A percentile compares a stretch with the other conserved stretches of the same genome.
phyloP scores from a whole-genome alignment of 2,329 filamentous ascomycete genomes.

The Colletotrichum sp. region DNA sequence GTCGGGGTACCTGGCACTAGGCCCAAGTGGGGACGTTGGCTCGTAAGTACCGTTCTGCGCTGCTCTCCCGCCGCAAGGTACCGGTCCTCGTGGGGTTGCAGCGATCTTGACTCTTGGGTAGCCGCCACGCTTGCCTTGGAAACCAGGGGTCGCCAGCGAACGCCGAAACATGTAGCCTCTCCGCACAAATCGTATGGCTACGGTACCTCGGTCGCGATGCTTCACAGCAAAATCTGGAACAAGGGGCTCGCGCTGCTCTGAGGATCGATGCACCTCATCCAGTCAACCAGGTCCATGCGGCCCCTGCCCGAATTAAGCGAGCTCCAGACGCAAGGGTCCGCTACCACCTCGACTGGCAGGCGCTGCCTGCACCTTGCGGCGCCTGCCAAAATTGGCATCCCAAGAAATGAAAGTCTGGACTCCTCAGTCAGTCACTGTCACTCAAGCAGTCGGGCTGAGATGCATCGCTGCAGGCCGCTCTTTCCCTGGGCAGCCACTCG shows the following conservation, averaged over 20 bases:
- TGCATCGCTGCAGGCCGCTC: neutral
- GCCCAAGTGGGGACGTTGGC: neutral
- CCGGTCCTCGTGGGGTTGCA: conserved; percentile 5
- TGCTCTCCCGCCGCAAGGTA: neutral
- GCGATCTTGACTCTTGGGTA: conserved; percentile 12
- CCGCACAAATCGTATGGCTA: neutral
- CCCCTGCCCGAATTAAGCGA: conserved; percentile 12
- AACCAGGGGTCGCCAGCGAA: neutral
- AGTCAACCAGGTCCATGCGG: conserved; percentile 20
- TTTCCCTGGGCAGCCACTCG: neutral
- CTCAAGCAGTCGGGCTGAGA: neutral
- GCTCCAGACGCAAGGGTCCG: conserved; percentile 15
- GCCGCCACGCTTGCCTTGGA: neutral
- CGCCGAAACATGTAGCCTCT: conserved; percentile 6
- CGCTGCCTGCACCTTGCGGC: conserved; percentile 12
- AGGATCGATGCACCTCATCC: conserved; percentile 23
- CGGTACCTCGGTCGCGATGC: conserved; percentile 1
- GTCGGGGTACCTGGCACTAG: neutral
- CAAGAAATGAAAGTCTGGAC: neutral
- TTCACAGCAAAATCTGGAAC: conserved; percentile 21
- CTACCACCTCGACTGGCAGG: conserved; percentile 13
- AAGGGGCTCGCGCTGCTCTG: conserved; percentile 12
- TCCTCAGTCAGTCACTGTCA: neutral
- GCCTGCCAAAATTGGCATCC: conserved; percentile 18
- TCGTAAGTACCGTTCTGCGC: neutral